A percentile compares a stretch with the other conserved stretches of the same genome.
Conservation (phyloP, 345 rosid species). For the Eucalyptus decipiens region DNA sequence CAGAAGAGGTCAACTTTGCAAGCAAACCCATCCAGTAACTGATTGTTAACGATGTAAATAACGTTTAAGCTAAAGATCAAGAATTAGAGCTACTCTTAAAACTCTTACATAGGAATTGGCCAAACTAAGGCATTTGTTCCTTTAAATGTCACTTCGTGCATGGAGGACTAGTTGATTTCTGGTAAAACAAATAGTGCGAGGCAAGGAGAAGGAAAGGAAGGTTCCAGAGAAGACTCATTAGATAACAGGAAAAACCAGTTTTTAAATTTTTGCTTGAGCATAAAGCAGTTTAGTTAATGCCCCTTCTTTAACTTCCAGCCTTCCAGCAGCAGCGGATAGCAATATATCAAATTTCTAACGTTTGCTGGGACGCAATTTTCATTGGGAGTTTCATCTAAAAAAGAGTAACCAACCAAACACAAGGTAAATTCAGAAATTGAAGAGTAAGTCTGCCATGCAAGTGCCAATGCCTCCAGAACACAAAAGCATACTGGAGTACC, state of each 20-base stretch:
- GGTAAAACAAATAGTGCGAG: neutral
- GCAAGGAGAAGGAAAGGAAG: neutral
- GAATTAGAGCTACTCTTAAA: neutral
- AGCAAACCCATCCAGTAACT: neutral
- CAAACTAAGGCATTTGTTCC: neutral
- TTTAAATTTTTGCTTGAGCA: neutral
- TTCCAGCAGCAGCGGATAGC: neutral
- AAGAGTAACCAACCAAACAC: neutral
- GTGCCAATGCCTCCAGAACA: neutral
- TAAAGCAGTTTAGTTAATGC: neutral
- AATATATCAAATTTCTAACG: neutral
- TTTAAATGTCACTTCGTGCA: neutral
- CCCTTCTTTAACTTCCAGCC: neutral
- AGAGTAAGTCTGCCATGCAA: neutral
- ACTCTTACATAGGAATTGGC: neutral
- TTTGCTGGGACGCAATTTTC: neutral
- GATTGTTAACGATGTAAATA: neutral
- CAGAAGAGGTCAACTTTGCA: neutral
- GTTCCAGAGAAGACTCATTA: neutral
- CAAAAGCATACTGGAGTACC: neutral
- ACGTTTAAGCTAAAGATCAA: neutral
- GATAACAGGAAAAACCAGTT: neutral
- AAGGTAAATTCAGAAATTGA: neutral
- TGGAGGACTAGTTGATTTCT: neutral
- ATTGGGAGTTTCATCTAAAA: neutral